Evolutionary conservation across 345 rosid species (phyloP), one percentile per base, ranked within the genome.

Genomic region (Corchorus capsularis): DNA sequence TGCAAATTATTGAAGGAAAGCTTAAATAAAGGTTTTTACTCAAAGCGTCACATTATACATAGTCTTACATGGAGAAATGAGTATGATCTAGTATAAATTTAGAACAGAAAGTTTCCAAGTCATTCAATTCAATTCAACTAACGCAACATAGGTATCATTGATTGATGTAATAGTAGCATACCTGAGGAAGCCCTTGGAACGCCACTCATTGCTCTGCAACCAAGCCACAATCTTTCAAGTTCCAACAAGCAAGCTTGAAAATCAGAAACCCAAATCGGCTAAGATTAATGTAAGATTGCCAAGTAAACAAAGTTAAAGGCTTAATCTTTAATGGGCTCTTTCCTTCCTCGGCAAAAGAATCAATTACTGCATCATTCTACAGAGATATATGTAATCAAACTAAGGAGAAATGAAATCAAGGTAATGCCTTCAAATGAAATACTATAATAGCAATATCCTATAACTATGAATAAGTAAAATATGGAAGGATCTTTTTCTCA

Each of bases 141-240:
- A 64, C 6, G 8, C 39, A 68, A 27, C 50, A 71, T 15, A 27
- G 13, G n/a, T 2, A 50, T 20, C 63, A 67, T 20, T 35, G 50
- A 41, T 52, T 13, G 54, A 54, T 34, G 50, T 47, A 52, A 13
- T 39, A 46, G 8, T 37, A 47, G 53, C 82, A 71, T 77, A 91
- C 97, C 92, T 79, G 97, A 89, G 82, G 81, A 65, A 78, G 86
- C 72, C 76, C 81, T 82, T 54, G 82, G 85, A 62, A 82, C 87
- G 66, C 88, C 91, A 78, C 84, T 94, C 95, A 90, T 91, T 75
- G 85, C 91, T 88, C 76, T 74, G 75, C 75, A 78, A 82, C 8
- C 66, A 71, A 75, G 82, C 77, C 73, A 67, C 79, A 75, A 79
- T 80, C 83, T 87, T 27, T 27, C 27, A 27, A 27, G 27, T 27